Conservation (phyloP, 2,329 filamentous ascomycete genomes). For the Xylariaceae sp. region DNA sequence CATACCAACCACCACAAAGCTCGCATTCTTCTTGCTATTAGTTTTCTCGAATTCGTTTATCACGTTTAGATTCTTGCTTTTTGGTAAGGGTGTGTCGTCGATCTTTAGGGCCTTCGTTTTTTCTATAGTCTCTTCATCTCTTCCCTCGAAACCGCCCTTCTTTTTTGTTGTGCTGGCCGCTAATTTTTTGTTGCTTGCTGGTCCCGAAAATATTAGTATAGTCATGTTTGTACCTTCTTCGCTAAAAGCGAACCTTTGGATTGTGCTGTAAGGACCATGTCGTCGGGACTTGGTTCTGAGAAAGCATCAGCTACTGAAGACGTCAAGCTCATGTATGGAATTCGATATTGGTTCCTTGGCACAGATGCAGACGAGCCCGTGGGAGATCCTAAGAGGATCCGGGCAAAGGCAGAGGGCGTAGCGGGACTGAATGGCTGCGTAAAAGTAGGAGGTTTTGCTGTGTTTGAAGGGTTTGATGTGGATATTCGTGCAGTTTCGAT, state of each 20-base stretch:
- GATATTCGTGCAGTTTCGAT: neutral
- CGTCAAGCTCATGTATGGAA: slow-evolving; percentile 58
- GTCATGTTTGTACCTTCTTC: slow-evolving; percentile 55
- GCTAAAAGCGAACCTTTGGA: slow-evolving; percentile 78
- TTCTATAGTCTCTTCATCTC: slow-evolving; percentile 42
- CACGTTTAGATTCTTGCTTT: slow-evolving; percentile 84
- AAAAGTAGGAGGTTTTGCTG: neutral
- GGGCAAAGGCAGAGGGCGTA: slow-evolving; percentile 62
- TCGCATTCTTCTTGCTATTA: slow-evolving; percentile 78
- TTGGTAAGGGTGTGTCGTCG: slow-evolving; percentile 61
- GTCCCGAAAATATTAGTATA: slow-evolving; percentile 56
- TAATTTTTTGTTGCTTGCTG: slow-evolving; percentile 57
- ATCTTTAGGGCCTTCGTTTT: slow-evolving; percentile 51
- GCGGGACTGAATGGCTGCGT: slow-evolving; percentile 27
- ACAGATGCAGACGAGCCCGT: slow-evolving; percentile 30
- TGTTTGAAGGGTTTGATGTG: neutral
- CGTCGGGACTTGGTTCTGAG: slow-evolving; percentile 87
- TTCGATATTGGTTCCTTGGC: slow-evolving; percentile 43
- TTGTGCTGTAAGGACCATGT: slow-evolving; percentile 85
- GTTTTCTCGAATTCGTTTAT: slow-evolving; percentile 78
- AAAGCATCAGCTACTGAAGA: slow-evolving; percentile 68
- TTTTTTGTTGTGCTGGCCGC: slow-evolving; percentile 48
- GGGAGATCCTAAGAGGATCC: slow-evolving; percentile 55
- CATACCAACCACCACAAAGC: slow-evolving; percentile 91
- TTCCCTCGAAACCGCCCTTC: slow-evolving; percentile 44